Evolutionary conservation across 345 rosid species (phyloP), one percentile per base, ranked within the genome.

Genomic region (Turnera subulata): DNA sequence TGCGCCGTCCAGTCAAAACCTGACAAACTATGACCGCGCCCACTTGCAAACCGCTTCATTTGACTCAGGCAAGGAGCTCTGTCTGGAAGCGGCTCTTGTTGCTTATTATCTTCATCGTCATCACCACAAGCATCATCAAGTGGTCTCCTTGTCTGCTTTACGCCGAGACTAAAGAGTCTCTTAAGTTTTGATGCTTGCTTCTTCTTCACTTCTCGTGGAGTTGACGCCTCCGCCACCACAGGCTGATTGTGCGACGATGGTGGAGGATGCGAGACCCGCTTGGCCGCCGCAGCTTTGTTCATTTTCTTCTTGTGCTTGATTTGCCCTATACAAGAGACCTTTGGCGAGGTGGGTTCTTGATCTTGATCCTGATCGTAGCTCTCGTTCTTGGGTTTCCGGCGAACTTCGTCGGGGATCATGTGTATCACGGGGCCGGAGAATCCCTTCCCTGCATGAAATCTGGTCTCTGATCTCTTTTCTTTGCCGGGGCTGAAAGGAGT

Each of bases 291-390:
- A 22, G 40, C 65, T 11, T 29, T 42, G 2, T 42, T 29, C 32
- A 61, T 66, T 25, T 62, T 76, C 56, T 79, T 80, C 72, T 69
- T 82, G 52, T 72, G 76, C 75, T 91, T 91, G 85, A 91, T 82
- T 59, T 88, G 90, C 16, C 98, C 98, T 70, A 91, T 88, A 56
- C 98, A 91, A 0, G 98, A 91, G 37, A 91, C 76, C 66, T 91
- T 91, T 6, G 98, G 98, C 5, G 98, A 91, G 17, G 79, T 78
- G 9, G 98, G 98, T 46, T 87, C 70, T 38, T 37, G 94, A 18
- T 77, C 72, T 6, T 69, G 63, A 4, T 4, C 35, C 35, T 29
- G n/a, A 11, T 58, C 71, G 19, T 46, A 69, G 43, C 54, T 51
- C 11, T 70, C 76, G 39, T 56, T 69, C 66, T 72, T 77, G 42